phyloP scores from a whole-genome alignment of 179 eudicot species.

The Monotropa hypopitys region DNA sequence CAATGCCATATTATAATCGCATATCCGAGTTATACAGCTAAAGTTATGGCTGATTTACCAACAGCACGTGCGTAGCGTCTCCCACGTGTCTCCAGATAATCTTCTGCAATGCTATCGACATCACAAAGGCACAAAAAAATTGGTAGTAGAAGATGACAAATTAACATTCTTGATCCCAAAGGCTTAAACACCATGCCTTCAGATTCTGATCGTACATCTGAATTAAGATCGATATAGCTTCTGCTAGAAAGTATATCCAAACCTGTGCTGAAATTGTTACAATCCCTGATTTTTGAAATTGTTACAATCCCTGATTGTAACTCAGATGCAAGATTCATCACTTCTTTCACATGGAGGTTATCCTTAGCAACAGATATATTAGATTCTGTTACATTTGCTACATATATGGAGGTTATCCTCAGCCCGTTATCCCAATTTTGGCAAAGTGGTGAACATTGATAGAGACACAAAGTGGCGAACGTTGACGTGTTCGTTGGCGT shows the following conservation, averaged over 20 bases:
- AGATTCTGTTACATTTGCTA: constrained; percentile 93
- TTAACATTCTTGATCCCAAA: not conserved
- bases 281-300: constrained; percentile 79
- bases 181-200: not conserved
- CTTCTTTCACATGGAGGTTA: constrained; percentile 70
- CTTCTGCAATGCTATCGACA: too few species aligned
- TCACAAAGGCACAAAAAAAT: too few species aligned
- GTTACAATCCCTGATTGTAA: constrained; percentile 80
- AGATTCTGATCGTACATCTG: not conserved
- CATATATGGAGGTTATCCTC: too few species aligned
- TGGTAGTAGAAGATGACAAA: not conserved
- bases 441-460: too few species aligned
- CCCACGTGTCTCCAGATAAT: too few species aligned
- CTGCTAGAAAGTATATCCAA: constrained; percentile 1
- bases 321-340: constrained; percentile 58
- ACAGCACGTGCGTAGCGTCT: too few species aligned
- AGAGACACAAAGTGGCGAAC: too few species aligned
- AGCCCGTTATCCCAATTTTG: too few species aligned
- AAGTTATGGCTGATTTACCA: too few species aligned
- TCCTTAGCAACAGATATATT: constrained; percentile 72
- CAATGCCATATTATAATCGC: too few species aligned
- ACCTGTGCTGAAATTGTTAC: constrained; percentile 97
- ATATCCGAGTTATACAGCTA: too few species aligned
- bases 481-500: too few species aligned
- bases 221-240: constrained; percentile 1